Conservation (phyloP, 139 green algal genomes). For the Volvox reticuliferus region DNA sequence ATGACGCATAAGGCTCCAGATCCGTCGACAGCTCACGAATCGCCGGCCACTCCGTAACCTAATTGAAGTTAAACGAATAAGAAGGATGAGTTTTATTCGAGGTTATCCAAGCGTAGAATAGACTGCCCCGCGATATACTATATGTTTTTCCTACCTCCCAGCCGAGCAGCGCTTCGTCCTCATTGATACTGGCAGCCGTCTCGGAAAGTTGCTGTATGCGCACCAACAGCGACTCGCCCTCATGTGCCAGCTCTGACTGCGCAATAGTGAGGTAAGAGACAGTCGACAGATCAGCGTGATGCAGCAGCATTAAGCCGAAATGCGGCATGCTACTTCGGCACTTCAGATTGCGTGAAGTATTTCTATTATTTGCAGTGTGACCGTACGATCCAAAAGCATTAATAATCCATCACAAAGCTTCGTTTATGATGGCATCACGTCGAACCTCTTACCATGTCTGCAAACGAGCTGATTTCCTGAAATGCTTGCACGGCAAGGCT, state of each 20-base stretch:
- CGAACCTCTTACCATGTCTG: slow-evolving; percentile 40
- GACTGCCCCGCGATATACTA: background rate
- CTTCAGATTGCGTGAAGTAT: too few species aligned
- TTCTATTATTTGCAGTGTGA: too few species aligned
- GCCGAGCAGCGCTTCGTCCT: slow-evolving; percentile 63
- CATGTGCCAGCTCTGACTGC: slow-evolving; percentile 56
- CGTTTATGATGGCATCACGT: too few species aligned
- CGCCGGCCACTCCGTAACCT: slow-evolving; percentile 48
- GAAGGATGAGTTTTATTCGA: background rate
- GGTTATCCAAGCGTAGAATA: background rate
- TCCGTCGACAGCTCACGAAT: slow-evolving; percentile 53
- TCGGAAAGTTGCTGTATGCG: slow-evolving; percentile 56
- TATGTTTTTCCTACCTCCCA: slow-evolving; percentile 37
- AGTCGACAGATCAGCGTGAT: too few species aligned
- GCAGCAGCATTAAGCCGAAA: background rate
- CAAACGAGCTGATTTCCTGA: slow-evolving; percentile 36
- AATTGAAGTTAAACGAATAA: background rate
- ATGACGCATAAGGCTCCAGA: slow-evolving; percentile 58
- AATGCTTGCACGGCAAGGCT: slow-evolving; percentile 32
- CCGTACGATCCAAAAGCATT: too few species aligned
- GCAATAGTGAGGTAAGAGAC: too few species aligned
- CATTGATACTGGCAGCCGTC: slow-evolving; percentile 57
- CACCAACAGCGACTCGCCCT: slow-evolving; percentile 47
- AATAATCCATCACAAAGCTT: too few species aligned
- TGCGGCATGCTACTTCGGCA: background rate